Conservation (phyloP, 2,329 filamentous ascomycete species). For the Aureobasidium sp. region DNA sequence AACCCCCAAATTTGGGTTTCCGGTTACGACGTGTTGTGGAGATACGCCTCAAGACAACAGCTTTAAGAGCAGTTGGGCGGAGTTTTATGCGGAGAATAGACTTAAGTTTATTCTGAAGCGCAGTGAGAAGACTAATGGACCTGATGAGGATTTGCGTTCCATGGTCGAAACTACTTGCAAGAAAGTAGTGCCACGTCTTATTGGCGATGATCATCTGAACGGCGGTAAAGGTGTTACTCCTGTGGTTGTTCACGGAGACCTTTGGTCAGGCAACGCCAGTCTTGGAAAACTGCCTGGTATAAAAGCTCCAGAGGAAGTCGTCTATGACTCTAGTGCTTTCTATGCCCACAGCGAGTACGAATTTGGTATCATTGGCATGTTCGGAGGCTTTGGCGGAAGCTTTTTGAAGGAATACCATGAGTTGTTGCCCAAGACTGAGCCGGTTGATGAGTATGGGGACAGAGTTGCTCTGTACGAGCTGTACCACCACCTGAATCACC, state of each 20-base stretch:
- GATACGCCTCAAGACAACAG: slow-evolving; percentile 73
- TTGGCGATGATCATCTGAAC: slow-evolving; percentile 59
- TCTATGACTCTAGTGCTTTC: slow-evolving; percentile 72
- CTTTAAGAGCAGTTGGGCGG: slow-evolving; percentile 66
- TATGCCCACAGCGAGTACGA: slow-evolving; percentile 89
- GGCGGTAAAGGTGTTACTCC: slow-evolving; percentile 55
- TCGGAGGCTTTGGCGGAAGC: slow-evolving; percentile 67
- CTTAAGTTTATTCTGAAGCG: slow-evolving; percentile 55
- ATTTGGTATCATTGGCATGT: slow-evolving; percentile 92
- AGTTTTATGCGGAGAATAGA: slow-evolving; percentile 74
- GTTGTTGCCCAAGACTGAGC: slow-evolving; percentile 70
- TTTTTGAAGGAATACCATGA: slow-evolving; percentile 74
- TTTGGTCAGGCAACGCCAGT: slow-evolving; percentile 86
- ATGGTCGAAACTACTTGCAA: slow-evolving; percentile 57
- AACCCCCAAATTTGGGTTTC: slow-evolving; percentile 69
- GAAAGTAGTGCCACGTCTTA: slow-evolving; percentile 64
- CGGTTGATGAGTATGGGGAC: slow-evolving; percentile 76
- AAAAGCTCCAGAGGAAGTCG: slow-evolving; percentile 57
- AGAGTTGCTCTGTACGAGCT: slow-evolving; percentile 72
- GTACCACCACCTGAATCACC: slow-evolving; percentile 85
- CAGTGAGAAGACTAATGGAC: slow-evolving; percentile 53
- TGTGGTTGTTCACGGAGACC: slow-evolving; percentile 78
- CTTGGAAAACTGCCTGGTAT: slow-evolving; percentile 51
- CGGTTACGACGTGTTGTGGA: slow-evolving; percentile 77
- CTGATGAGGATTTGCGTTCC: slow-evolving; percentile 51